These are phyloP conservation scores for Rubroshorea leprosula DNA, from an alignment of 345 rosid species.

Conservation along the genomic window DNA sequence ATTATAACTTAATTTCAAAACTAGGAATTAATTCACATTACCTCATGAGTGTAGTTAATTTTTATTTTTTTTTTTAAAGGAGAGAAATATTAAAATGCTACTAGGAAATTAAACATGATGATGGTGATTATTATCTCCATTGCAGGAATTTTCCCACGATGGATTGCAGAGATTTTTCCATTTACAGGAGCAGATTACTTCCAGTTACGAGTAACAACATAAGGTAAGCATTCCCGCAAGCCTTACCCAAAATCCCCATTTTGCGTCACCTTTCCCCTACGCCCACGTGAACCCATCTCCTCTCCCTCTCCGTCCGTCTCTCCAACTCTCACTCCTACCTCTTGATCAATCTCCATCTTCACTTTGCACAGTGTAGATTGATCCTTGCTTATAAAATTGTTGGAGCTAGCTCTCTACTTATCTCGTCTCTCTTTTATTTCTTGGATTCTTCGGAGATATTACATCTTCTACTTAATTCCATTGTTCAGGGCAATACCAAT, in stretches of 20 bases:
- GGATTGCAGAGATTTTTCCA: conserved; percentile 14
- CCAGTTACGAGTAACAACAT: conserved; percentile 40
- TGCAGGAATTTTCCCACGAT: conserved; percentile 20
- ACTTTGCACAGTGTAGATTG: not conserved
- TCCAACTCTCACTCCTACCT: not conserved
- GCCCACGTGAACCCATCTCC: conserved; percentile 22
- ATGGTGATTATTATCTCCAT: conserved; percentile 22
- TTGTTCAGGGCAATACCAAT: conserved; percentile 64
- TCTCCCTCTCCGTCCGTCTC: not conserved
- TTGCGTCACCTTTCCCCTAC: conserved; percentile 24
- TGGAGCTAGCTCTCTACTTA: conserved; percentile 11
- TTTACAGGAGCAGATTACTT: conserved; percentile 24
- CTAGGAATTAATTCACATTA: too few species aligned
- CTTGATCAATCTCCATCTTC: not conserved
- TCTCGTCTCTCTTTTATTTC: conserved; percentile 7
- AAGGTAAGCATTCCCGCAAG: conserved; percentile 50
- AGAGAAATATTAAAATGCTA: not conserved
- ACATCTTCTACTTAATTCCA: conserved; percentile 34
- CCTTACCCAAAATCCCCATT: not conserved
- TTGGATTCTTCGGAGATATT: not conserved
- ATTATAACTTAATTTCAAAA: too few species aligned
- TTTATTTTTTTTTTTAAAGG: too few species aligned
- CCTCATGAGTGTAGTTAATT: too few species aligned
- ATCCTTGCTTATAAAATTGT: conserved; percentile 4
- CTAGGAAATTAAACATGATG: conserved; percentile 10